Conservation (phyloP, 169 alveolate genomes). For the Cryptosporidium muris region DNA sequence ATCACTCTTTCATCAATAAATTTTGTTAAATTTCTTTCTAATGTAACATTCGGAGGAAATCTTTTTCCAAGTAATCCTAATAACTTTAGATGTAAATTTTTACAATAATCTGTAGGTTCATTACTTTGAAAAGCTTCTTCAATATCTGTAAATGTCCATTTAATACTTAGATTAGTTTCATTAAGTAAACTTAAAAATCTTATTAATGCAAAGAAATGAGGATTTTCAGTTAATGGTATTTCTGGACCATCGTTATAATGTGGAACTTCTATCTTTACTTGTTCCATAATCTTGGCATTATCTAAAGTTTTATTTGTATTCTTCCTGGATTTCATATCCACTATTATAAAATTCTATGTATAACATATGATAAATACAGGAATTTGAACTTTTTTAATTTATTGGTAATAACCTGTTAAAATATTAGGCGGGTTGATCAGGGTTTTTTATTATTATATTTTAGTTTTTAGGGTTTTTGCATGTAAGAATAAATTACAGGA, state of each 20-base stretch:
- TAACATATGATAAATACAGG: no score
- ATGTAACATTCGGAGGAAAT: slow-evolving; percentile 67
- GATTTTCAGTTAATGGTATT: slow-evolving; percentile 61
- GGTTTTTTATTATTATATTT: not conserved
- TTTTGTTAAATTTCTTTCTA: slow-evolving; percentile 53
- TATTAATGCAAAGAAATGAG: slow-evolving; percentile 58
- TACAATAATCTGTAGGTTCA: slow-evolving; percentile 57
- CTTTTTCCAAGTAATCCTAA: slow-evolving; percentile 59
- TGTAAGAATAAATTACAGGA: not conserved
- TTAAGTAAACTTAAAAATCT: slow-evolving; percentile 33
- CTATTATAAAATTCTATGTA: no score
- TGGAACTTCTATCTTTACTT: slow-evolving; percentile 25
- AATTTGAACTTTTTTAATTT: no score
- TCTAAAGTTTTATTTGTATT: not conserved
- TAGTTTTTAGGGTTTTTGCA: not conserved
- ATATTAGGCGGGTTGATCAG: no score
- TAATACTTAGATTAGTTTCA: slow-evolving; percentile 37
- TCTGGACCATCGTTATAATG: slow-evolving; percentile 66
- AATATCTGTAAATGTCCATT: slow-evolving; percentile 54
- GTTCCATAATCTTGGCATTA: not conserved
- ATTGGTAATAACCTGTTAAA: no score
- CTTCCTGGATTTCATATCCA: not conserved
- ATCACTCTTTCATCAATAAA: slow-evolving; percentile 66
- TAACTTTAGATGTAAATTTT: slow-evolving; percentile 39
- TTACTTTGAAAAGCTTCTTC: slow-evolving; percentile 20